These are phyloP conservation scores for Leccinum rimulosum DNA, from an alignment of 768 basidiomycete species.

Conservation along the genomic window DNA sequence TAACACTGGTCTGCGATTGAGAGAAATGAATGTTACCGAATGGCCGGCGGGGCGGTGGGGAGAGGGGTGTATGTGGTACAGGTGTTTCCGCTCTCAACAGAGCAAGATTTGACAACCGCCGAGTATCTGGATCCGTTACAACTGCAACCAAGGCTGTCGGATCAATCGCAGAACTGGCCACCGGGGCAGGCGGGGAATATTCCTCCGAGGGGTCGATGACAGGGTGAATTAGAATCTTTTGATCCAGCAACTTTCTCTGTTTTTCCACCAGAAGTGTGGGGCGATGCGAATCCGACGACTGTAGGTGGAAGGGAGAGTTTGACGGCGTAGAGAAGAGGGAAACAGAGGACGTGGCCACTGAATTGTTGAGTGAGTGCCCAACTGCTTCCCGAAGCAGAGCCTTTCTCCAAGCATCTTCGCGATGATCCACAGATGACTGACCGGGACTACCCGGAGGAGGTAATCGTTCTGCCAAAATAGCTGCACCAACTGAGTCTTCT, in stretches of 20 bases:
- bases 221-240: slow-evolving; percentile 44
- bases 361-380: slow-evolving; percentile 66
- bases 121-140: slow-evolving; percentile 31
- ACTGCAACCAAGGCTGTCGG: slow-evolving; percentile 14
- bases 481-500: slow-evolving; percentile 72
- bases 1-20: slow-evolving; percentile 54
- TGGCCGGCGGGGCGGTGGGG: slow-evolving; percentile 60
- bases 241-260: slow-evolving; percentile 35
- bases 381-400: slow-evolving; percentile 76
- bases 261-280: slow-evolving; percentile 14
- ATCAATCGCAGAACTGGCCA: slow-evolving; percentile 4
- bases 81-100: slow-evolving; percentile 67
- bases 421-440: slow-evolving; percentile 49
- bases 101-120: slow-evolving; percentile 40
- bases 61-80: slow-evolving; percentile 56
- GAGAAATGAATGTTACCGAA: slow-evolving; percentile 46
- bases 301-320: slow-evolving; percentile 26
- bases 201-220: slow-evolving; percentile 35
- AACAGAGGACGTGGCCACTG: slow-evolving; percentile 42
- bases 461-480: slow-evolving; percentile 69
- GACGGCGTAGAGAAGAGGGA: slow-evolving; percentile 37
- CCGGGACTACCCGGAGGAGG: slow-evolving; percentile 66
- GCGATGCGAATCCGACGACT: slow-evolving; percentile 25
- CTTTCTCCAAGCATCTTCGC: slow-evolving; percentile 72
- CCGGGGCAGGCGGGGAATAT: slow-evolving; percentile 25